phyloP scores from a whole-genome alignment of 305 asterid genomes.

The Fraxinus albicans region DNA sequence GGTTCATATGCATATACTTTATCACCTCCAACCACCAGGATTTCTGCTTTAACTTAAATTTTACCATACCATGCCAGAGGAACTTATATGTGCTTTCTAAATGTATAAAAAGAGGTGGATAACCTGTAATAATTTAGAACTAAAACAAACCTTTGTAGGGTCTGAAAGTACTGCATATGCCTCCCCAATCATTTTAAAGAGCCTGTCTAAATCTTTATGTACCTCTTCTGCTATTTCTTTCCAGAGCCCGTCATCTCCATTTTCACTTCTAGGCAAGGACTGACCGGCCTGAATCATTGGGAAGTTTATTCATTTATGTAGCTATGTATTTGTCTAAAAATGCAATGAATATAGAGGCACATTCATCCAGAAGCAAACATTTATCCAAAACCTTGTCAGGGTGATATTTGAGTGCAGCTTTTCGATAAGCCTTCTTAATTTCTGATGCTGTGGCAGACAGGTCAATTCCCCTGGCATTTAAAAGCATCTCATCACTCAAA shows the following conservation, averaged over 20 bases:
- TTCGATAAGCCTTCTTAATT: constrained; percentile 85
- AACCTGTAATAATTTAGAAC: constrained; percentile 3
- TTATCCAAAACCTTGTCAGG: constrained; percentile 81
- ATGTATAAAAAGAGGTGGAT: constrained; percentile 12
- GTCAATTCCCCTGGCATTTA: constrained; percentile 79
- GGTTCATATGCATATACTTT: background rate
- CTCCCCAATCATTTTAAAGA: constrained; percentile 93
- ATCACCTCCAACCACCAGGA: constrained; percentile 13
- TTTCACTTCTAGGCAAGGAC: constrained; percentile 71
- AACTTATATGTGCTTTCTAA: background rate
- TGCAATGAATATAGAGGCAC: constrained; percentile 1
- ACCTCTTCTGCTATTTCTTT: constrained; percentile 80
- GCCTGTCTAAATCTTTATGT: constrained; percentile 81
- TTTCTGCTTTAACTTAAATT: background rate
- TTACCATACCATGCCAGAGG: background rate
- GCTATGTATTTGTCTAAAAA: constrained; percentile 6
- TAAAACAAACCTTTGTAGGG: constrained; percentile 62
- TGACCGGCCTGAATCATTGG: constrained; percentile 70
- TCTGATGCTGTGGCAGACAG: constrained; percentile 79
- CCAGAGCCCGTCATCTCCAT: constrained; percentile 75
- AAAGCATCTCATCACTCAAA: constrained; percentile 21
- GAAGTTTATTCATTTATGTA: constrained; percentile 8
- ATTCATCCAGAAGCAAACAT: constrained; percentile 21
- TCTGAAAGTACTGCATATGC: constrained; percentile 97
- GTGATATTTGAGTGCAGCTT: constrained; percentile 91